Conservation (phyloP, 2,329 filamentous ascomycete species). For the Trichothecium roseum region DNA sequence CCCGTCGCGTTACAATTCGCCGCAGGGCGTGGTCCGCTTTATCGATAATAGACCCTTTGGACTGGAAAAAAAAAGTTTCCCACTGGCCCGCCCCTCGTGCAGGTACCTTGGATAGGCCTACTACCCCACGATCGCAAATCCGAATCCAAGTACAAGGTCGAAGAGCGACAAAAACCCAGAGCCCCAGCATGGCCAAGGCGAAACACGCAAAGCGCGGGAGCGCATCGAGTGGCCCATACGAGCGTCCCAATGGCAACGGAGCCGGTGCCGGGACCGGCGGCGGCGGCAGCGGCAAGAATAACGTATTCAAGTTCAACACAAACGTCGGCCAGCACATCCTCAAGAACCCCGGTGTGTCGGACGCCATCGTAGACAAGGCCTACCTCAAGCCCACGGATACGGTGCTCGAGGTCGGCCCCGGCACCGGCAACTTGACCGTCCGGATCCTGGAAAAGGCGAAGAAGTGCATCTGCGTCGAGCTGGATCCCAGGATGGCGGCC, state of each 20-base stretch:
- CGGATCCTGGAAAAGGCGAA: slow-evolving; percentile 82
- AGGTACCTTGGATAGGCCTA: too few relatives aligned
- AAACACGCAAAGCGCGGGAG: slow-evolving; percentile 41
- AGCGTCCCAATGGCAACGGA: slow-evolving; percentile 20
- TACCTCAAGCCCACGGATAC: slow-evolving; percentile 81
- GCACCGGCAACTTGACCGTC: slow-evolving; percentile 81
- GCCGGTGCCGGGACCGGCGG: too few relatives aligned
- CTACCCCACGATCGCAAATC: slow-evolving; percentile 5
- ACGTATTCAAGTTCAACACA: slow-evolving; percentile 96
- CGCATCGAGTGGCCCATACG: slow-evolving; percentile 31
- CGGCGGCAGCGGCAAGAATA: slow-evolving; percentile 42
- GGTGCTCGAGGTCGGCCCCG: slow-evolving; percentile 84
- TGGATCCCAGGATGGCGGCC: slow-evolving; percentile 93
- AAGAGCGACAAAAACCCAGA: background rate
- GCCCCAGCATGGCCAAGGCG: slow-evolving; percentile 39
- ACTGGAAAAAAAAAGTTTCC: slow-evolving; percentile 17
- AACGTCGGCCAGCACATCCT: slow-evolving; percentile 81
- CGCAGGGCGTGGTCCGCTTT: too few relatives aligned
- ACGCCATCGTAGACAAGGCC: slow-evolving; percentile 63
- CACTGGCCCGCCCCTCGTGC: slow-evolving; percentile 9
- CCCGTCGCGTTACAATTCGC: too few relatives aligned
- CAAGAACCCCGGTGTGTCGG: slow-evolving; percentile 79
- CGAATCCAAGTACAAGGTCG: too few relatives aligned
- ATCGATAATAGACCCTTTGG: slow-evolving; percentile 11
- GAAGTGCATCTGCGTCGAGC: slow-evolving; percentile 73